Percentiles rank a stretch among this genome's conserved stretches.
Conservation (phyloP, 495 filamentous ascomycete species). For the Aspergillus olivimuriae region DNA sequence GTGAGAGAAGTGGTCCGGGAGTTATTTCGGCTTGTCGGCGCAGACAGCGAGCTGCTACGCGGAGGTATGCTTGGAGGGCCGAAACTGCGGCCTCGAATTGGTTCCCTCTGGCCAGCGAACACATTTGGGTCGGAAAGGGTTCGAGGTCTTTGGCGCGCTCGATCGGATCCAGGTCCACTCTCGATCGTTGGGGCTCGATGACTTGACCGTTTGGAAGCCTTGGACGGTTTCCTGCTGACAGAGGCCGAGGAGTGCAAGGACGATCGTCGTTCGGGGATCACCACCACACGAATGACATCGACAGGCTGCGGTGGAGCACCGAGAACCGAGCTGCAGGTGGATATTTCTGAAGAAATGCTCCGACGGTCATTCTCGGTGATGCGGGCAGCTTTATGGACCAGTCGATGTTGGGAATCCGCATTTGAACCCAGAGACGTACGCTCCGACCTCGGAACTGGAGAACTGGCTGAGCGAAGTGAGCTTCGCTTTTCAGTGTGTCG, state of each 20-base stretch:
- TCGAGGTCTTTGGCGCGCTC: constrained; percentile 24
- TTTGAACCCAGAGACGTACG: constrained; percentile 38
- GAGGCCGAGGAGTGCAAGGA: constrained; percentile 50
- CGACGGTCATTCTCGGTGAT: constrained; percentile 46
- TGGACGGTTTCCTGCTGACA: constrained; percentile 32
- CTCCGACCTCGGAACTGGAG: constrained; percentile 35
- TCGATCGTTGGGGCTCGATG: constrained; percentile 29
- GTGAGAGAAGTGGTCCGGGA: constrained; percentile 63
- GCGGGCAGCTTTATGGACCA: constrained; percentile 39
- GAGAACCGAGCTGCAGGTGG: constrained; percentile 42
- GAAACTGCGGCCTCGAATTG: constrained; percentile 19
- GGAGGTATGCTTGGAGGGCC: constrained; percentile 52
- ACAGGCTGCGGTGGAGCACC: constrained; percentile 40
- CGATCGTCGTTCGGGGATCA: constrained; percentile 62
- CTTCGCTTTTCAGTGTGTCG: constrained; percentile 66
- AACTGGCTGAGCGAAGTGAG: constrained; percentile 49
- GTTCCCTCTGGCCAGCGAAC: constrained; percentile 15
- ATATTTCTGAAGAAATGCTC: constrained; percentile 55
- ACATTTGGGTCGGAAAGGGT: constrained; percentile 35
- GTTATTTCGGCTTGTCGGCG: constrained; percentile 61
- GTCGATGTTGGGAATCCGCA: constrained; percentile 38
- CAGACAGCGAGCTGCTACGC: constrained; percentile 62
- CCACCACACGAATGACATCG: constrained; percentile 63
- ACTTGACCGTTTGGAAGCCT: constrained; percentile 30
- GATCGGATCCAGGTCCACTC: constrained; percentile 26